Percentiles rank a stretch among this genome's conserved stretches.
Evolutionary conservation across 78 protist species (phyloP).

Genomic region (Dictyostelium brefeldianum): DNA sequence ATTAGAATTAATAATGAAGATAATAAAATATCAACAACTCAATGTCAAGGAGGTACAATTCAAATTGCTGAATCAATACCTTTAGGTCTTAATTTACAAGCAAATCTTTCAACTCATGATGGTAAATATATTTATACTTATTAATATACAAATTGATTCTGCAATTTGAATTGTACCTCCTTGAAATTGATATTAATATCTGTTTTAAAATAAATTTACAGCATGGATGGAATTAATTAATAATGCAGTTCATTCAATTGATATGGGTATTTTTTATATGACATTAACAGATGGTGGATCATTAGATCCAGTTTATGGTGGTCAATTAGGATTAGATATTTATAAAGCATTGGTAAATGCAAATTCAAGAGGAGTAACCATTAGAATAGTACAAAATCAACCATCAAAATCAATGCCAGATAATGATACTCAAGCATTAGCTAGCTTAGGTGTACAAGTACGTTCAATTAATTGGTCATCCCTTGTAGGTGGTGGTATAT

Average conservation of each 20-base stretch:
- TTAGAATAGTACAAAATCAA: slow-evolving; percentile 78
- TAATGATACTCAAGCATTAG: slow-evolving; percentile 49
- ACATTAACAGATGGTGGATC: slow-evolving; percentile 70
- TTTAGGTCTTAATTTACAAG: slow-evolving; percentile 24
- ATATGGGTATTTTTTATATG: slow-evolving; percentile 78
- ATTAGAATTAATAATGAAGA: slow-evolving; percentile 5
- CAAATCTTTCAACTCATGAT: slow-evolving; percentile 40
- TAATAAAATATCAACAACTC: not conserved
- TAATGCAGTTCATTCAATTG: slow-evolving; percentile 70
- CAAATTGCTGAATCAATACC: slow-evolving; percentile 74
- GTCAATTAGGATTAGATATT: slow-evolving; percentile 68
- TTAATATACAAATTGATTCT: slow-evolving; percentile 31
- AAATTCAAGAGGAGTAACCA: slow-evolving; percentile 41
- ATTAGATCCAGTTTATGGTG: slow-evolving; percentile 48
- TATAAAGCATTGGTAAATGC: slow-evolving; percentile 63
- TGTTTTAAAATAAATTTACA: too few relatives aligned
- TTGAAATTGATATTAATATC: not conserved
- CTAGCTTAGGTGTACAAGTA: slow-evolving; percentile 70
- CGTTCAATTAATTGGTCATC: slow-evolving; percentile 56
- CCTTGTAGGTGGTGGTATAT: slow-evolving; percentile 67
- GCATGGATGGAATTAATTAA: slow-evolving; percentile 66
- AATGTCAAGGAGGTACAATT: slow-evolving; percentile 28
- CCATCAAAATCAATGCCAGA: slow-evolving; percentile 52
- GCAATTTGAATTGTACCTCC: slow-evolving; percentile 62
- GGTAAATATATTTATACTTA: not conserved